Evolutionary conservation across 345 rosid genomes (phyloP), one percentile per base, ranked within the genome.

Genomic region (Carallia pectinifolia): DNA sequence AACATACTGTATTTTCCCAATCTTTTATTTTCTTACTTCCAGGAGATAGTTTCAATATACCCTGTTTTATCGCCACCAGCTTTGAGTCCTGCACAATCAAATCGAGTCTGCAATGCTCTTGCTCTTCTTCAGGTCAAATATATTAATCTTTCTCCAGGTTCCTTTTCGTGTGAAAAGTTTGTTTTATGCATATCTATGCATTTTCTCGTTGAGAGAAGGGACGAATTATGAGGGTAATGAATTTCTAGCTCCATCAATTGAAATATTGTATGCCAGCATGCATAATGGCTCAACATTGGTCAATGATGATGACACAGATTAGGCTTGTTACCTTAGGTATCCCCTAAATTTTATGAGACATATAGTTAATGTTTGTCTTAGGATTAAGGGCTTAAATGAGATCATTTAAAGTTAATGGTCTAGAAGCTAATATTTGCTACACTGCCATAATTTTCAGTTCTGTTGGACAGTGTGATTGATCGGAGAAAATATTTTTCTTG

Each of bases 41-140:
- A 96, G 99, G 99, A 96, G 83, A 92, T 96, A 40, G 94, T 96
- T 61, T 92, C 96, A 55, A 90, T 96, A 82, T 96, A 92, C 76
- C 94, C 97, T 79, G 94, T 90, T 79, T 89, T 96, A 19, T 81
- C 99, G 9, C 98, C 99, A 30, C 99, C 98, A 17, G 89, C 84
- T 79, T 80, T 96, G 65, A 81, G 87, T 75, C 92, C 96, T 10
- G 91, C 97, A 12, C 98, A 92, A 71, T 96, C 99, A 47, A 92
- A 90, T 79, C 88, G 99, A 72, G 99, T 96, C 55, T 96, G 99
- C 81, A 92, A 96, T 80, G 96, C 97, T 58, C 92, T 96, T 47
- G 99, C 99, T 39, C 97, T 96, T 77, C 98, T 96, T 82, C 99
- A 96, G 96, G 99, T 95, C 52, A 55, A 48, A 19, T 39, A 7